Percentiles rank a stretch among this genome's conserved stretches.
phyloP scores from a whole-genome alignment of 331 rosid species.

The Malus hybrid region DNA sequence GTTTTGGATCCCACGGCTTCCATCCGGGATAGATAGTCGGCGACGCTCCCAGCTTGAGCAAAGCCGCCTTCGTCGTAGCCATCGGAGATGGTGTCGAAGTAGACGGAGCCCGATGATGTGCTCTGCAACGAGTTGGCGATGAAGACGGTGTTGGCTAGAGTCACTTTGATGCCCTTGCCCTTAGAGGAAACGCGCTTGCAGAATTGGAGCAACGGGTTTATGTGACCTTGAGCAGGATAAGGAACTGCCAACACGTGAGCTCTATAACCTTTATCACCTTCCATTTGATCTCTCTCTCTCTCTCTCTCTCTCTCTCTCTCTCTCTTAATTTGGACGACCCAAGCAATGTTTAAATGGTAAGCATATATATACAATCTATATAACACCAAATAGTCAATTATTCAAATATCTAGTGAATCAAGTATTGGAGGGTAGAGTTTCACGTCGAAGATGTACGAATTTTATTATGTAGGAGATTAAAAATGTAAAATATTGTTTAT shows the following conservation, averaged over 20 bases:
- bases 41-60: slow-evolving; percentile 18
- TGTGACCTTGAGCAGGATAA: slow-evolving; percentile 64
- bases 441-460: no score
- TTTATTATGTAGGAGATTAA: no score
- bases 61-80: slow-evolving; percentile 61
- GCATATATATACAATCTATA: no score
- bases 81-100: slow-evolving; percentile 48
- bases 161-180: slow-evolving; percentile 29
- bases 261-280: neutral
- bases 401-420: no score
- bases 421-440: no score
- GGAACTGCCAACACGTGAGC: slow-evolving; percentile 43
- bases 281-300: neutral
- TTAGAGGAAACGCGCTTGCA: slow-evolving; percentile 31
- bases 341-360: neutral
- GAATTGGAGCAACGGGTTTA: slow-evolving; percentile 58
- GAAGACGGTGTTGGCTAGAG: slow-evolving; percentile 39
- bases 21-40: slow-evolving; percentile 31
- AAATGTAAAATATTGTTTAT: no score
- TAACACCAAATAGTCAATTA: no score
- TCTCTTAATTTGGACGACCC: neutral
- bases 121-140: slow-evolving; percentile 35
- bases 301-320: no score
- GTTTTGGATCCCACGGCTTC: slow-evolving; percentile 29
- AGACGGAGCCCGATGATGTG: slow-evolving; percentile 13